A percentile compares a stretch with the other conserved stretches of the same genome.
Evolutionary conservation across 129 eudicot genomes (phyloP).

Genomic region (Artemisia tridentata): DNA sequence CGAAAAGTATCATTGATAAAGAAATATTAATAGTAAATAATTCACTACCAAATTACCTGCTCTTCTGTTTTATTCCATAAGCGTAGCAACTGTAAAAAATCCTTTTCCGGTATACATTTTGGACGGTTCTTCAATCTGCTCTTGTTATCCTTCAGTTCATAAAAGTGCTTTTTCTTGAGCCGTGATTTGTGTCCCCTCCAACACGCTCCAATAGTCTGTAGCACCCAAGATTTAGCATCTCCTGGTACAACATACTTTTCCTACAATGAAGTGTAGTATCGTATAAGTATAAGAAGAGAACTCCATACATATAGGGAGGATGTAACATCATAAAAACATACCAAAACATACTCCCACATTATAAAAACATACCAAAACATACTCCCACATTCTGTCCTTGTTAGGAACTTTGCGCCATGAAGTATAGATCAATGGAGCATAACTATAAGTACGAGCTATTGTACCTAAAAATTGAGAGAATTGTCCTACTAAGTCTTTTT

Average conservation of each 20-base stretch:
- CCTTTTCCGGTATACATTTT: not conserved
- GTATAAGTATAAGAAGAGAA: no score
- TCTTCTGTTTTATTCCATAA: conserved; percentile 1
- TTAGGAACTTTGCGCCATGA: conserved; percentile 6
- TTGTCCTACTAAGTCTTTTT: not conserved
- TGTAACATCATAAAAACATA: no score
- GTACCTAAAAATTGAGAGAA: not conserved
- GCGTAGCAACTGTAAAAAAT: not conserved
- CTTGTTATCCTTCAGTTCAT: not conserved
- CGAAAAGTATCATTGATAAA: no score
- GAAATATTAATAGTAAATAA: no score
- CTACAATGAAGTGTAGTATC: no score
- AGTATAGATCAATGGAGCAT: not conserved
- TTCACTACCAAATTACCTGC: not conserved
- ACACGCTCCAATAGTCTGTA: not conserved
- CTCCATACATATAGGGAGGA: no score
- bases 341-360: no score
- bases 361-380: no score
- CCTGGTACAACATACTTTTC: no score
- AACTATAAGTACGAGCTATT: not conserved
- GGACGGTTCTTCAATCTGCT: not conserved
- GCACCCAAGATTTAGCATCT: no score
- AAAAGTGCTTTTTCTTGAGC: conserved; percentile 10
- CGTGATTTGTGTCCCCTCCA: not conserved
- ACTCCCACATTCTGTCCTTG: conserved; percentile 1